Evolutionary conservation across 2,329 filamentous ascomycete species (phyloP).

Genomic region (Pseudogymnoascus sp.): DNA sequence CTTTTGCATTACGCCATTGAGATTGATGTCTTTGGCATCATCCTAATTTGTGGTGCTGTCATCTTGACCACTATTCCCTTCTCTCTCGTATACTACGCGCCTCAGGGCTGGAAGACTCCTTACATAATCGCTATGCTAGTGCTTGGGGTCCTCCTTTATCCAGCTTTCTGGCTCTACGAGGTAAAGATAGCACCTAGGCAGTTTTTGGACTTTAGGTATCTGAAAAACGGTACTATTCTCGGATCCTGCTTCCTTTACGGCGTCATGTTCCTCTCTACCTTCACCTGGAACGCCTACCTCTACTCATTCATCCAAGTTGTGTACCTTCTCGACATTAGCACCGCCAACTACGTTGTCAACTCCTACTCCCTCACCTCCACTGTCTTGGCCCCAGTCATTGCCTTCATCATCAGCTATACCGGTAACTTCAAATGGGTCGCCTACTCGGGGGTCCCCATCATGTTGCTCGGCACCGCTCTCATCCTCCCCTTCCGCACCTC

Average conservation of each 20-base stretch:
- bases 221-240: constrained; percentile 40
- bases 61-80: constrained; percentile 4
- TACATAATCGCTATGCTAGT: constrained; percentile 44
- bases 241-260: constrained; percentile 35
- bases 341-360: constrained; percentile 42
- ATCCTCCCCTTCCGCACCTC: constrained; percentile 49
- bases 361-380: constrained; percentile 43
- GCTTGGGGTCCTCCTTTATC: constrained; percentile 34
- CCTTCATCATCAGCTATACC: constrained; percentile 40
- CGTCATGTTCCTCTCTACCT: constrained; percentile 33
- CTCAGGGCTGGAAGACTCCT: constrained; percentile 16
- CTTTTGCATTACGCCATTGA: background rate
- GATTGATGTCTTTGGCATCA: background rate
- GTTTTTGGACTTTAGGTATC: constrained; percentile 44
- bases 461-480: constrained; percentile 45
- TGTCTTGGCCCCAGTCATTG: constrained; percentile 41
- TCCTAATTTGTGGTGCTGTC: background rate
- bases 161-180: constrained; percentile 37
- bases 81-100: constrained; percentile 4
- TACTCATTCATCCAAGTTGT: constrained; percentile 48
- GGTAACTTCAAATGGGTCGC: constrained; percentile 45
- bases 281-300: constrained; percentile 34
- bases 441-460: constrained; percentile 42
- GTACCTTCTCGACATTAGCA: constrained; percentile 38
- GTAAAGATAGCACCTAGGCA: constrained; percentile 45